Conservation (phyloP, 805 yeast genomes). For the Saccharomycopsis javanensis region DNA sequence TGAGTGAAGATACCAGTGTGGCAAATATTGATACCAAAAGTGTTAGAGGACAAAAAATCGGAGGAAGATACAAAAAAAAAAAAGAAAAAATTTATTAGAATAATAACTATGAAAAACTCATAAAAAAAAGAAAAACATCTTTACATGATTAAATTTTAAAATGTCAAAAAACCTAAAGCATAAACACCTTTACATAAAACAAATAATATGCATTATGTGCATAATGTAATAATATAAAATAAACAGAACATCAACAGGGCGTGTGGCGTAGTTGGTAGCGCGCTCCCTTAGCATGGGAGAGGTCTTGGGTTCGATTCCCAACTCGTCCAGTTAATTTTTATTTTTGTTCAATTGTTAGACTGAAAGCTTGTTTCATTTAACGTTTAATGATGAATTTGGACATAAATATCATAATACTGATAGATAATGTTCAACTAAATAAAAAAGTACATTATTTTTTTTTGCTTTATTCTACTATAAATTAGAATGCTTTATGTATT, state of each 20-base stretch:
- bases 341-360: background rate
- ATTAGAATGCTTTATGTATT: background rate
- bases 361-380: too few relatives aligned
- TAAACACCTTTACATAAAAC: too few relatives aligned
- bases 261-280: slow-evolving; percentile 82
- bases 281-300: slow-evolving; percentile 29
- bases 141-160: too few relatives aligned
- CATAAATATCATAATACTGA: too few relatives aligned
- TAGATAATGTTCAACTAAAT: too few relatives aligned
- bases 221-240: background rate
- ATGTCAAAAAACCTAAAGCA: too few relatives aligned
- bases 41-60: background rate
- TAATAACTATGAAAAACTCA: too few relatives aligned
- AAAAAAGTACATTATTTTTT: background rate
- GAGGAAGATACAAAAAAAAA: background rate
- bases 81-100: background rate
- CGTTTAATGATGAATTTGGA: too few relatives aligned
- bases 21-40: background rate
- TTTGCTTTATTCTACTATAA: background rate
- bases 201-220: too few relatives aligned
- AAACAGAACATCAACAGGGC: slow-evolving; percentile 32
- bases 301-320: slow-evolving; percentile 21
- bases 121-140: too few relatives aligned
- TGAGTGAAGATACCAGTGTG: too few relatives aligned
- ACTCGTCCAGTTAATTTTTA: background rate